A percentile compares a stretch with the other conserved stretches of the same genome.
phyloP scores from a whole-genome alignment of 345 rosid genomes.

The Citrus medica region DNA sequence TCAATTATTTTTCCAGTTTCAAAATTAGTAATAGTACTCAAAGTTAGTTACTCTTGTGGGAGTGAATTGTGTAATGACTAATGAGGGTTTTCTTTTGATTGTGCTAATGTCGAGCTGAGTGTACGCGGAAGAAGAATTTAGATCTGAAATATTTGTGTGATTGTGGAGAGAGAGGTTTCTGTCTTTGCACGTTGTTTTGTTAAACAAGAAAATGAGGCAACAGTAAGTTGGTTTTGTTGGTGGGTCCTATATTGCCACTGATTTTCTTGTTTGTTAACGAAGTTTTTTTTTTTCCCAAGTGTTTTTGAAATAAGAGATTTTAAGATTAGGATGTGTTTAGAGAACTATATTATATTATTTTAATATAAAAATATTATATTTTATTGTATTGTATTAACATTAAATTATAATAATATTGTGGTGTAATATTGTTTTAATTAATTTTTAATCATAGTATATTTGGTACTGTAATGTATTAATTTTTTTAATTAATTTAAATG shows the following conservation, averaged over 20 bases:
- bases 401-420: too few species aligned
- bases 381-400: too few species aligned
- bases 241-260: not conserved
- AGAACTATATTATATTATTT: too few species aligned
- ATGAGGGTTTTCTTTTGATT: not conserved
- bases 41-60: not conserved
- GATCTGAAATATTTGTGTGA: not conserved
- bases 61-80: not conserved
- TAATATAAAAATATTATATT: too few species aligned
- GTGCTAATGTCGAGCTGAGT: not conserved
- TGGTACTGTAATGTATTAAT: too few species aligned
- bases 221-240: not conserved
- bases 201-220: not conserved
- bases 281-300: too few species aligned
- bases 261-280: too few species aligned
- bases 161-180: not conserved
- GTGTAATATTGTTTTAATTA: rapidly evolving
- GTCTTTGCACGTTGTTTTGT: not conserved
- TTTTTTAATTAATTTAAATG: too few species aligned
- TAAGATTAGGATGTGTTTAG: too few species aligned
- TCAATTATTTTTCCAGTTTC: not conserved
- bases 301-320: too few species aligned
- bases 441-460: too few species aligned
- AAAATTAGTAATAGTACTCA: too few species aligned
- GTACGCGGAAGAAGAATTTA: not conserved